phyloP scores from a whole-genome alignment of 2,329 filamentous ascomycete species.

The Ophiognomonia clavigignenti-juglandacearum region DNA sequence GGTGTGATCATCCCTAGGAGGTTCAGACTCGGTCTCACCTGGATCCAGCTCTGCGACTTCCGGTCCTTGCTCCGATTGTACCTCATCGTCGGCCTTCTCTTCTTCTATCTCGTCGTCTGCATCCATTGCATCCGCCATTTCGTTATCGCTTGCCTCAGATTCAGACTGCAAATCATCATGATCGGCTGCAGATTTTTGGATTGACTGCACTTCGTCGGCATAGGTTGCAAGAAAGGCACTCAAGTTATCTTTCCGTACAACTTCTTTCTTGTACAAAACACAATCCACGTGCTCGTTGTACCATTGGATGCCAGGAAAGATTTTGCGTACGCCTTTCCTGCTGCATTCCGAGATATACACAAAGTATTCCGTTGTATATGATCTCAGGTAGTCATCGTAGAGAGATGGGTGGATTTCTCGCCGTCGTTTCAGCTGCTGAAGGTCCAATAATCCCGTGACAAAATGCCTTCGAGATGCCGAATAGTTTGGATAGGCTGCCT shows the following conservation, averaged over 20 bases:
- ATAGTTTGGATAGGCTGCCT: conserved; percentile 25
- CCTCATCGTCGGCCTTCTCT: neutral
- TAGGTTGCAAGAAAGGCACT: conserved; percentile 23
- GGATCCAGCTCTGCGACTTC: neutral
- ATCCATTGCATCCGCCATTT: neutral
- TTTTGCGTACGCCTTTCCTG: conserved; percentile 16
- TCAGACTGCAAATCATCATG: neutral
- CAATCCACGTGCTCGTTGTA: conserved; percentile 28
- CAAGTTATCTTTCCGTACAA: conserved; percentile 26
- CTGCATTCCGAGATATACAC: conserved; percentile 25
- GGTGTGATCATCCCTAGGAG: too few species aligned
- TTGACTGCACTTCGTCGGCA: conserved; percentile 20
- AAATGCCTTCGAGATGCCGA: conserved; percentile 25
- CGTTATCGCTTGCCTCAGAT: conserved; percentile 1
- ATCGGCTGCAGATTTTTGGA: conserved; percentile 2
- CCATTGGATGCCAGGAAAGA: conserved; percentile 27
- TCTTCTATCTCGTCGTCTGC: neutral
- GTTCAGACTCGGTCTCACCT: neutral
- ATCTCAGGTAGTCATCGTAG: conserved; percentile 32
- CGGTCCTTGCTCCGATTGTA: neutral
- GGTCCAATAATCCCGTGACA: conserved; percentile 25
- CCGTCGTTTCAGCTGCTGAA: conserved; percentile 22
- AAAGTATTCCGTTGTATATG: conserved; percentile 26
- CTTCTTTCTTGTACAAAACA: conserved; percentile 21
- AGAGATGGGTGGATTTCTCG: conserved; percentile 23